phyloP scores from a whole-genome alignment of 192 early-diverging fungal species.

The Paraglomus occultum region DNA sequence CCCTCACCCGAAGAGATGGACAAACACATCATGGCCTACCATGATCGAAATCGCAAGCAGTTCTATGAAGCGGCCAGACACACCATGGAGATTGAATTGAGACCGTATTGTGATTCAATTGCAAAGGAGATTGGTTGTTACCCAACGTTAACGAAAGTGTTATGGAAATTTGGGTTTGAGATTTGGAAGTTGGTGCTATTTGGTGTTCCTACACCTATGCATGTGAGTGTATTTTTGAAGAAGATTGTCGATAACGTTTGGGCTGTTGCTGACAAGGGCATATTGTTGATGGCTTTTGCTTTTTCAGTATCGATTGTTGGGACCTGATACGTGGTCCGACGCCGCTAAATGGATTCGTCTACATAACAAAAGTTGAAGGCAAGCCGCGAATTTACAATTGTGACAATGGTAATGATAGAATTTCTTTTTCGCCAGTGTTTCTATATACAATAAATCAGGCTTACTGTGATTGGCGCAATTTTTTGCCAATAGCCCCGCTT shows the following conservation, averaged over 20 bases:
- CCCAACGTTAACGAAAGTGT: constrained; percentile 38
- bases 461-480: too few relatives aligned
- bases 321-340: constrained; percentile 30
- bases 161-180: constrained; percentile 29
- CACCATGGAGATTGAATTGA: constrained; percentile 52
- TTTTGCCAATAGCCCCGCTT: too few relatives aligned
- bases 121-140: constrained; percentile 45
- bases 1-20: constrained; percentile 49
- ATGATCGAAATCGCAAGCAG: constrained; percentile 21
- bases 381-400: background rate
- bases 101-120: constrained; percentile 46
- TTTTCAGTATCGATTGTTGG: constrained; percentile 35
- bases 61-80: constrained; percentile 43
- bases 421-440: too few relatives aligned
- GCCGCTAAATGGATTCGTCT: background rate
- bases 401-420: too few relatives aligned
- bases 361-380: background rate
- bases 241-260: background rate
- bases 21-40: constrained; percentile 36
- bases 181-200: constrained; percentile 30
- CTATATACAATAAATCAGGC: background rate
- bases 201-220: constrained; percentile 32
- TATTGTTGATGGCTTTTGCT: background rate
- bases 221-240: background rate
- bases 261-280: too few relatives aligned